Base-by-base conservation (phyloP, 2,329 filamentous ascomycete genomes). In the Diaporthe citrichinensis region DNA sequence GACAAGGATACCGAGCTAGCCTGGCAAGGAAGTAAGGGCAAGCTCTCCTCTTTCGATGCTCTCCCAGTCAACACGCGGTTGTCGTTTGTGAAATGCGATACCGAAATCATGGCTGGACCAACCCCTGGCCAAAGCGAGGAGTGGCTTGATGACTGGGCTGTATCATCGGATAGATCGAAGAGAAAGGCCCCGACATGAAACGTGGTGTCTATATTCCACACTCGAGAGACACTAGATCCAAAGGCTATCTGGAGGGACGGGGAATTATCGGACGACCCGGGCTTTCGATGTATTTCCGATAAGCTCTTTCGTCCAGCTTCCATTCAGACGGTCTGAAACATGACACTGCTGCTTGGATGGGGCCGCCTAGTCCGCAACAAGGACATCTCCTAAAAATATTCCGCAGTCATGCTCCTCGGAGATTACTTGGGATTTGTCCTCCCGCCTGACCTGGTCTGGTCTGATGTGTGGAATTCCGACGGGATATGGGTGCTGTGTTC, bases 211-310 rank as follows among this genome's bases (percentile, higher is more conserved):
- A 4, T 68, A 41, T 53, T 41, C 65, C 46, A 55, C 65, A 69
- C 49, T 39, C 23, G 31, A 28, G 65, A 20, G 46, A 41, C 28
- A 53, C 65, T 69, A 28, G 65, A 69, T 28, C n/a, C 65, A 69
- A 55, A 69, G 49, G 65, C 49, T 55, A 69, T 69, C 65, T 69
- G 65, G 49, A 55, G 65, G 23, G 49, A 69, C 49, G 65, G 65
- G 49, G 65, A 55, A 69, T 46, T n/a, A 55, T 69, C 65, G 65
- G 65, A 41, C n/a, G 65, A 55, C 34, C 20, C 65, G 65, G 65
- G 49, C 46, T 69, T 69, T 55, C 34, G 49, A 69, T 31, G 34
- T 23, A 53, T 28, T 55, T 39, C 46, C 46, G 65, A 69, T 69
- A 55, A 55, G 49, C 65, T 41, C 49, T 14, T 53, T 39, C 9